phyloP scores from a whole-genome alignment of 208 protist genomes.

The Leishmania martiniquensis region DNA sequence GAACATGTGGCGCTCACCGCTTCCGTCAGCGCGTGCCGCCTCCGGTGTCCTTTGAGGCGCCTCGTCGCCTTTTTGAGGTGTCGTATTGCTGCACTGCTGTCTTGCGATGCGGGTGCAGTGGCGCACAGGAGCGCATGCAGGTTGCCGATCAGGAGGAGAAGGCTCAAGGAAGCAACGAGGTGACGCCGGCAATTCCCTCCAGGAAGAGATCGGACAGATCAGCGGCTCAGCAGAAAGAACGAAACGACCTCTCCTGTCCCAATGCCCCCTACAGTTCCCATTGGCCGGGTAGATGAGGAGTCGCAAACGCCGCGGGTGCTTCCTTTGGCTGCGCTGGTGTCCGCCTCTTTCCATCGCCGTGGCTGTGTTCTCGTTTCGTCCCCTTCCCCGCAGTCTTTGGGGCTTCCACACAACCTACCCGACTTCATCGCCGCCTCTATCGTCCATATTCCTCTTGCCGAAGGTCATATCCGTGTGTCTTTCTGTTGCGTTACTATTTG shows the following conservation, averaged over 20 bases:
- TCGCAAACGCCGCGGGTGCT: not conserved
- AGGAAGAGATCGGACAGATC: not conserved
- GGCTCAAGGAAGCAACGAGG: not conserved
- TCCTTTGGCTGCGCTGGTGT: not conserved
- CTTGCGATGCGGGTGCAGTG: too few species aligned
- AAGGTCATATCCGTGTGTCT: not conserved
- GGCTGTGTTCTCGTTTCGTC: not conserved
- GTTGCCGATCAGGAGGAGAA: not conserved
- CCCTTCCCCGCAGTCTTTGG: not conserved
- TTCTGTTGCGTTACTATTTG: not conserved
- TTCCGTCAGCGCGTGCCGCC: too few species aligned
- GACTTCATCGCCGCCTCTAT: not conserved
- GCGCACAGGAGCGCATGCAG: not conserved
- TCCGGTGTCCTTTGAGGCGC: too few species aligned
- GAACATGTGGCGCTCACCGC: not conserved
- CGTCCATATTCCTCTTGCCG: not conserved
- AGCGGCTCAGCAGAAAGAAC: not conserved
- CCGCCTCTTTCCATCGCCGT: not conserved
- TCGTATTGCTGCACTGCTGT: too few species aligned
- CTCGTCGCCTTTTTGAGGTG: too few species aligned
- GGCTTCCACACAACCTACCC: not conserved
- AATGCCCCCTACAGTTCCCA: not conserved
- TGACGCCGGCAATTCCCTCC: not conserved
- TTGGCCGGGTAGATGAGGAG: not conserved
- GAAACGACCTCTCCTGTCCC: not conserved